These are phyloP conservation scores for Serpula lacrymans DNA, from an alignment of 768 basidiomycete genomes.

Conservation along the genomic window DNA sequence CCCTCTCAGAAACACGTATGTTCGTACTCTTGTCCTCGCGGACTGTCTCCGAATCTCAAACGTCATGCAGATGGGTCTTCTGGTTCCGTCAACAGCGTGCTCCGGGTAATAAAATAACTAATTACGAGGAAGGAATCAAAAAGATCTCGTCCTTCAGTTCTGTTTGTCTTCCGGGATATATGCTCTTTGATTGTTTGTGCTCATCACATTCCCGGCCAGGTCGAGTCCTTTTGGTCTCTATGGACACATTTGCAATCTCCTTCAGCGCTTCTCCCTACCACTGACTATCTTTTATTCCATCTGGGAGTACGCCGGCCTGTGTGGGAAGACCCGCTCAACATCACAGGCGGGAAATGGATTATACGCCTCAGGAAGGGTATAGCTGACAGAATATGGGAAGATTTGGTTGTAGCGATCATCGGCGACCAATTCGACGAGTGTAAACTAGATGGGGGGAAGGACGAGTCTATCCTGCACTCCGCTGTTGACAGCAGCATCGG, in stretches of 20 bases:
- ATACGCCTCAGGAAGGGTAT: slow-evolving; percentile 89
- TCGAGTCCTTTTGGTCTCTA: slow-evolving; percentile 94
- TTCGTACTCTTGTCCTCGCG: slow-evolving; percentile 44
- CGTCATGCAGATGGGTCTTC: slow-evolving; percentile 71
- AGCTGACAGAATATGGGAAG: slow-evolving; percentile 89
- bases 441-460: slow-evolving; percentile 36
- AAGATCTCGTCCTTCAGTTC: slow-evolving; percentile 88
- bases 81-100: slow-evolving; percentile 91
- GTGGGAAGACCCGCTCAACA: slow-evolving; percentile 94
- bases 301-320: slow-evolving; percentile 81
- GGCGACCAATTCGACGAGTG: slow-evolving; percentile 88
- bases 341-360: slow-evolving; percentile 92
- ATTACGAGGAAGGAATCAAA: slow-evolving; percentile 94
- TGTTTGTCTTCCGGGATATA: slow-evolving; percentile 39
- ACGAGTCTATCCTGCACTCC: slow-evolving; percentile 23
- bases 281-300: slow-evolving; percentile 93
- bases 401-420: slow-evolving; percentile 79
- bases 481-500: slow-evolving; percentile 31
- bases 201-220: slow-evolving; percentile 37
- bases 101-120: slow-evolving; percentile 85
- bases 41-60: slow-evolving; percentile 8
- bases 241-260: slow-evolving; percentile 90
- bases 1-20: slow-evolving; percentile 86
- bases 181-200: slow-evolving; percentile 7
- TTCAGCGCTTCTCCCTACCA: slow-evolving; percentile 80